phyloP scores from a whole-genome alignment of 2,329 filamentous ascomycete genomes.

The Phyllosticta citribraziliensis region DNA sequence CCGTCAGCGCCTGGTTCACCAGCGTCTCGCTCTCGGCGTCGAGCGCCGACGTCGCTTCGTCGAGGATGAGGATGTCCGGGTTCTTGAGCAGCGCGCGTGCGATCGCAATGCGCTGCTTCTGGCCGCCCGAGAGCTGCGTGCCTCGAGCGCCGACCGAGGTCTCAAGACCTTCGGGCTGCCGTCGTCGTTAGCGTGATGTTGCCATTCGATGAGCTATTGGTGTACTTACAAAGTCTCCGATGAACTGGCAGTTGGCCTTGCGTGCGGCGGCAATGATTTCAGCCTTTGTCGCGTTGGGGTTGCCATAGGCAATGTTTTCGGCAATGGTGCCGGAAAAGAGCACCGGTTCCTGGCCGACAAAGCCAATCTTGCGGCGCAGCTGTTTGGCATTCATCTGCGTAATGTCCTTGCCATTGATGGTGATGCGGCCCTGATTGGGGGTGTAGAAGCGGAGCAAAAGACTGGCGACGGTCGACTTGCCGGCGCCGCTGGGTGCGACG shows the following conservation, averaged over 20 bases:
- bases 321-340: constrained; percentile 78
- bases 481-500: constrained; percentile 89
- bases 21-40: constrained; percentile 96
- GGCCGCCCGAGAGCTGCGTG: constrained; percentile 86
- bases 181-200: constrained; percentile 9
- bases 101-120: constrained; percentile 97
- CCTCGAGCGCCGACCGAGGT: constrained; percentile 88
- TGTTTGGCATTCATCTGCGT: constrained; percentile 86
- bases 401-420: constrained; percentile 77
- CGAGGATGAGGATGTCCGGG: constrained; percentile 91
- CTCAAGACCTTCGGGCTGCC: constrained; percentile 76
- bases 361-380: constrained; percentile 80
- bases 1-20: constrained; percentile 80
- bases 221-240: constrained; percentile 69
- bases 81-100: constrained; percentile 89
- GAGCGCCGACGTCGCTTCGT: constrained; percentile 88
- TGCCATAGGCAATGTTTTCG: constrained; percentile 87
- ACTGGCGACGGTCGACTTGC: constrained; percentile 93
- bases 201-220: not conserved
- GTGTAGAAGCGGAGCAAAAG: constrained; percentile 85
- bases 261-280: constrained; percentile 82
- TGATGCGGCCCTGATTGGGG: constrained; percentile 65
- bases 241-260: constrained; percentile 92
- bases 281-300: constrained; percentile 62
- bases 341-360: constrained; percentile 92